Evolutionary conservation across 202 grass and related monocot species (phyloP).

Genomic region (Carex arenaria): DNA sequence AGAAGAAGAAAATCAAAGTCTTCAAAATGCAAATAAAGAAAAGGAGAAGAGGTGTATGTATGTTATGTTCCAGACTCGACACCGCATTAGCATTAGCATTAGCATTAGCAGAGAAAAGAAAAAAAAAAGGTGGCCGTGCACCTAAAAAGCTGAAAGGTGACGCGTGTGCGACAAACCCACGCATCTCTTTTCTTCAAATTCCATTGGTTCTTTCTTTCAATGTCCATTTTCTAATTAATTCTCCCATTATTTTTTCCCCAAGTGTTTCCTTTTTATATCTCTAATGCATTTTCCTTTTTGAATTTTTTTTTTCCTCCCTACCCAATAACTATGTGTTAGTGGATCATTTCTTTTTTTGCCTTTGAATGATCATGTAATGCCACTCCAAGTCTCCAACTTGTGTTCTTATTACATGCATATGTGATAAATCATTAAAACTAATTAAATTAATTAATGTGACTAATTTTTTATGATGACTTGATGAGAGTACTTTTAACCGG

Average conservation of each 20-base stretch:
- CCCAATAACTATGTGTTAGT: constrained; percentile 14
- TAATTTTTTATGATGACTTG: neutral
- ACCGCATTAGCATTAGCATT: constrained; percentile 21
- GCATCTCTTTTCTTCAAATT: neutral
- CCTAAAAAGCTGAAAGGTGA: constrained; percentile 21
- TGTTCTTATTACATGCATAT: neutral
- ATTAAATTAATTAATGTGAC: neutral
- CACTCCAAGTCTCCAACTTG: neutral
- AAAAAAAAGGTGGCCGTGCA: neutral
- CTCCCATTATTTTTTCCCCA: constrained; percentile 8
- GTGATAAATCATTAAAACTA: neutral
- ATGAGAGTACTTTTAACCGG: neutral
- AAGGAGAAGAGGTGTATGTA: neutral
- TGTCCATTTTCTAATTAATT: neutral
- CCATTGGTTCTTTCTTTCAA: constrained; percentile 12
- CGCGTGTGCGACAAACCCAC: constrained; percentile 17
- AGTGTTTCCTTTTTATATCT: neutral
- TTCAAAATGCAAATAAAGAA: neutral
- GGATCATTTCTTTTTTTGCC: neutral
- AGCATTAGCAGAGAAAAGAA: constrained; percentile 7
- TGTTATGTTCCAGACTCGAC: constrained; percentile 28
- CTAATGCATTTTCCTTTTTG: neutral
- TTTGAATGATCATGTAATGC: neutral
- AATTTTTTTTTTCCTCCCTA: neutral
- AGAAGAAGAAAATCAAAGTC: neutral